Evolutionary conservation across 176 grass and related monocot species (phyloP).

Genomic region (Aegilops sharonensis): DNA sequence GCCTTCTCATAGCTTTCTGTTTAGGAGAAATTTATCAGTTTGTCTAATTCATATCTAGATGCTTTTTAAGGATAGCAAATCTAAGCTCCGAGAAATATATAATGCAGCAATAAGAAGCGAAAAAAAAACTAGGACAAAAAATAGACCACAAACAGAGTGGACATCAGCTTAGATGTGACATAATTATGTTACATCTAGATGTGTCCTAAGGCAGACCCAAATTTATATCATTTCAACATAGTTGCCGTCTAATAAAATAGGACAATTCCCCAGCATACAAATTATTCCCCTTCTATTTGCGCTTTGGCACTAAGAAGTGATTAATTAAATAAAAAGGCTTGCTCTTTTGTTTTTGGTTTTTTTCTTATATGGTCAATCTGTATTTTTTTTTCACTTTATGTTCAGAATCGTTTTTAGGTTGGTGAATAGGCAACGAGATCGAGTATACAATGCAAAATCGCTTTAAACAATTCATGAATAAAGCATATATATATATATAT

Average conservation of each 20-base stretch:
- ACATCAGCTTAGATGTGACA: too few relatives aligned
- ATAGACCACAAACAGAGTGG: too few relatives aligned
- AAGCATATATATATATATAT: neutral
- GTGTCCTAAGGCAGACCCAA: neutral
- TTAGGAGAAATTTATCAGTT: neutral
- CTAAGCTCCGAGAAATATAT: too few relatives aligned
- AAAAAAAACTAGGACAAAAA: too few relatives aligned
- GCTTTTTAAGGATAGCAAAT: too few relatives aligned
- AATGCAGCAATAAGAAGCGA: too few relatives aligned
- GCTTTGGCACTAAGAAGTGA: neutral
- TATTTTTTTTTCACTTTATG: neutral
- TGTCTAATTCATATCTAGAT: too few relatives aligned
- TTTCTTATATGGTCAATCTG: too few relatives aligned
- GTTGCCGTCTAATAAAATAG: neutral
- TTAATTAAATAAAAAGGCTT: neutral
- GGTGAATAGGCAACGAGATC: neutral
- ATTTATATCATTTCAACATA: conserved; percentile 7
- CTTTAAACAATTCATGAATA: neutral
- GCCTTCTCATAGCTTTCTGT: neutral
- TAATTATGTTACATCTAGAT: too few relatives aligned
- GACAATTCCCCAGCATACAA: neutral
- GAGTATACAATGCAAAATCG: neutral
- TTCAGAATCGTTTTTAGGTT: neutral
- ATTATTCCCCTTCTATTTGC: neutral
- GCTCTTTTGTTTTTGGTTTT: neutral